Evolutionary conservation across 257 asterid species (phyloP).

Genomic region (Ligustrum vulgare): DNA sequence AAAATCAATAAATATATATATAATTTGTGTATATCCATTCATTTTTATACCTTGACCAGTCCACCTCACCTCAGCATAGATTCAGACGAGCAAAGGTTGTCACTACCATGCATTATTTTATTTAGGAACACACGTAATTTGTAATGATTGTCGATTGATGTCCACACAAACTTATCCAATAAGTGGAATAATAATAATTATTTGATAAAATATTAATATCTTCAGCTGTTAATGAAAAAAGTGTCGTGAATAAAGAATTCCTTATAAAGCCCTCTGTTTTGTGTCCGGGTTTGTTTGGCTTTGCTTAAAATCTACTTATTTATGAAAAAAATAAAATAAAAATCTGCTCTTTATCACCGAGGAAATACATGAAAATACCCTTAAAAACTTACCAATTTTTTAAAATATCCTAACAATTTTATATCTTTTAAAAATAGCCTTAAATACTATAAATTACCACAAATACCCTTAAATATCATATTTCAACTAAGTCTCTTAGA

Average conservation of each 20-base stretch:
- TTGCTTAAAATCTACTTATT: not conserved
- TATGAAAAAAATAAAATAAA: too few species aligned
- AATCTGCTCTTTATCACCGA: not conserved
- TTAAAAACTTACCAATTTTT: too few species aligned
- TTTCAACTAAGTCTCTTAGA: too few species aligned
- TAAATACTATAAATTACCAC: too few species aligned
- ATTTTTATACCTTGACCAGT: too few species aligned
- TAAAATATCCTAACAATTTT: too few species aligned
- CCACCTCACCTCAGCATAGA: not conserved
- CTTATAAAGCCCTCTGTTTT: not conserved
- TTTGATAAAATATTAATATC: not conserved
- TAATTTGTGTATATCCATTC: not conserved
- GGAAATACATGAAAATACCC: too few species aligned
- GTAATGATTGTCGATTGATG: not conserved
- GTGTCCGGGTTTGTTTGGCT: not conserved
- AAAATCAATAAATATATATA: too few species aligned
- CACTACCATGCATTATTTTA: conserved; percentile 10
- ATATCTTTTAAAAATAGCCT: too few species aligned
- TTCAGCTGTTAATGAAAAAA: not conserved
- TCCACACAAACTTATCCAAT: not conserved
- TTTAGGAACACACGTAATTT: conserved; percentile 6
- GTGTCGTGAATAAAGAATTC: not conserved
- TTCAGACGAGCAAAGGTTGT: not conserved
- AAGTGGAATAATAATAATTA: too few species aligned
- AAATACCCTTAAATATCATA: too few species aligned